Percentiles rank a stretch among this genome's conserved stretches.
phyloP scores from a whole-genome alignment of 2,329 filamentous ascomycete species.

The Lachnellula hyalina region DNA sequence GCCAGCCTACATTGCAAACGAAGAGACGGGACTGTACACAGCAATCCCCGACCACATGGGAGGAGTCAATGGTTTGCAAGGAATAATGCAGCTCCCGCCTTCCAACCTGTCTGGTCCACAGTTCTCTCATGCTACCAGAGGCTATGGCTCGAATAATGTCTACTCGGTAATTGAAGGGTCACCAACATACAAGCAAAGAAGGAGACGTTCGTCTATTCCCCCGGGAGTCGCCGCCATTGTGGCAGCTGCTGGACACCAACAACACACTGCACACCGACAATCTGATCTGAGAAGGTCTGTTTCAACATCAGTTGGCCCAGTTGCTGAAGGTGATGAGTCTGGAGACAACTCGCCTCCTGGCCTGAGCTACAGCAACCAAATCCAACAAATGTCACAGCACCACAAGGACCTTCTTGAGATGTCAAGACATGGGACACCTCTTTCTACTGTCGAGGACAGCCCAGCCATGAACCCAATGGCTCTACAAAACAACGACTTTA shows the following conservation, averaged over 20 bases:
- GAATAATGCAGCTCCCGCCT: slow-evolving; percentile 85
- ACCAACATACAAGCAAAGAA: slow-evolving; percentile 95
- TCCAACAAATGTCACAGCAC: slow-evolving; percentile 60
- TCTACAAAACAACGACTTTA: slow-evolving; percentile 66
- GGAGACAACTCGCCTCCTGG: slow-evolving; percentile 75
- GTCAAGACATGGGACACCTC: slow-evolving; percentile 85
- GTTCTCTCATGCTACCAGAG: slow-evolving; percentile 65
- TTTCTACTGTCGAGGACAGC: slow-evolving; percentile 79
- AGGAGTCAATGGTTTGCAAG: slow-evolving; percentile 70
- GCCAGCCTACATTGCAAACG: slow-evolving; percentile 95
- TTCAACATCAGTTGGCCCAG: slow-evolving; percentile 77
- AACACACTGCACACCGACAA: slow-evolving; percentile 65
- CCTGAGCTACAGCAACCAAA: slow-evolving; percentile 65
- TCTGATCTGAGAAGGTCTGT: slow-evolving; percentile 90
- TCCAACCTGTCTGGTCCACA: slow-evolving; percentile 77
- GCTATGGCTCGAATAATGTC: slow-evolving; percentile 68
- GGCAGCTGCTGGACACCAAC: slow-evolving; percentile 47
- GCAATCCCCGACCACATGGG: slow-evolving; percentile 82
- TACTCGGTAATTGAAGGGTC: slow-evolving; percentile 97
- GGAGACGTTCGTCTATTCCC: slow-evolving; percentile 88
- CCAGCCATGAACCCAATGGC: slow-evolving; percentile 66
- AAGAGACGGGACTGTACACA: slow-evolving; percentile 93
- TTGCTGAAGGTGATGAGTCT: slow-evolving; percentile 73
- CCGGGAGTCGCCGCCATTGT: slow-evolving; percentile 67
- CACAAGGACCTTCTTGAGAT: slow-evolving; percentile 76